Evolutionary conservation across 305 asterid species (phyloP), one percentile per base, ranked within the genome.

Genomic region (Solanum chacoense): DNA sequence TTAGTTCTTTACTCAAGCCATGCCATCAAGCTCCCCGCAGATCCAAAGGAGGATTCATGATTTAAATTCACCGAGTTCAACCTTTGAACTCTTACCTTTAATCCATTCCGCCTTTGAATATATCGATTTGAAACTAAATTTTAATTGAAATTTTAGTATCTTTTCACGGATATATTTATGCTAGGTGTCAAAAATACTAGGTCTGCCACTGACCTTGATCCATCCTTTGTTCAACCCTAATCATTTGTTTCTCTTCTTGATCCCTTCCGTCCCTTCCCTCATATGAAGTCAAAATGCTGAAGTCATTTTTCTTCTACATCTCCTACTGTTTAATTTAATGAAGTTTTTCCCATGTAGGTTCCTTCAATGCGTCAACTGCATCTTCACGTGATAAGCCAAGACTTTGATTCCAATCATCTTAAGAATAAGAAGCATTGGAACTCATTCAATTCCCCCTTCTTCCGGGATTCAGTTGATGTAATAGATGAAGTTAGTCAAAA

Each of bases 381-480:
- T 90, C 97, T 96, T 90, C 99, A 97, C 88, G 98, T 97, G 86
- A 94, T 97, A 65, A 96, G 99, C 96, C 98, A 95, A 88, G 98
- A 97, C 89, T 97, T 96, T 42, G 92, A 96, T 91, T 97, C 99
- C 9, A 89, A 67, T 34, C 94, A 93, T 93, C 92, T 97, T 86
- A 97, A 95, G 94, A 92, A 95, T 89, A 96, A 95, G 94, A 94
- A 95, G 94, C 99, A 97, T 37, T 97, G 99, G 99, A 95, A 95
- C 91, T 95, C 99, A n/a, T 97, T 97, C 91, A 96, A 87, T 87
- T 90, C 98, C 32, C 94, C 94, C 3, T 96, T 96, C 91, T 97
- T 97, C 94, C 91, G 94, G 87, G 98, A 97, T 88, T 95, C 98
- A 5, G 92, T 93, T 2, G 98, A 95, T 67, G 98, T 95, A 88